phyloP scores from a whole-genome alignment of 495 filamentous ascomycete genomes.

The Astrothelium subdiscretum region DNA sequence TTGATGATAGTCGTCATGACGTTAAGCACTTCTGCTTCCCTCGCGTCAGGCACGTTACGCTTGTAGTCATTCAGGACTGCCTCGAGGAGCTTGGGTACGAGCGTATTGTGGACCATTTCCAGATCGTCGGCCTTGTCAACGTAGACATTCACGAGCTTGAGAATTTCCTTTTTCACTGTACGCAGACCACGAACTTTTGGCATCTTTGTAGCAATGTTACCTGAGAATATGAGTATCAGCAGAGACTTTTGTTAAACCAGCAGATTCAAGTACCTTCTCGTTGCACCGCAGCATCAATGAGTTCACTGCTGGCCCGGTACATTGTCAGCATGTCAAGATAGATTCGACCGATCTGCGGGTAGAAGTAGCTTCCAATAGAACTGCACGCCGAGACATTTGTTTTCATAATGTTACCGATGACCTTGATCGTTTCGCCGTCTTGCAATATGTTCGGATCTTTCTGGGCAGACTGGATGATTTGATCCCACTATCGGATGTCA shows the following conservation, averaged over 20 bases:
- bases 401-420: conserved; percentile 99
- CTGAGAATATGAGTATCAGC: conserved; percentile 32
- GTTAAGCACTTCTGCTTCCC: conserved; percentile 92
- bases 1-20: conserved; percentile 96
- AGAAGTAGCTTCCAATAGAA: conserved; percentile 94
- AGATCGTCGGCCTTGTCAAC: conserved; percentile 95
- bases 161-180: conserved; percentile 98
- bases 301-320: conserved; percentile 89
- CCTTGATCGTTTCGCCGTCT: conserved; percentile 87
- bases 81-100: conserved; percentile 94
- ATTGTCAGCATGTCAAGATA: conserved; percentile 98
- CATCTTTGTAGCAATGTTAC: conserved; percentile 91
- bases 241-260: neutral
- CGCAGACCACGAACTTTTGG: conserved; percentile 87
- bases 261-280: conserved; percentile 51
- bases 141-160: conserved; percentile 95
- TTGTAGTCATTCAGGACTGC: conserved; percentile 93
- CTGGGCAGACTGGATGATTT: conserved; percentile 77
- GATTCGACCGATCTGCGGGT: conserved; percentile 95
- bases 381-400: conserved; percentile 96
- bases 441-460: conserved; percentile 72
- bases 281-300: conserved; percentile 85
- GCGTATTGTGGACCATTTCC: conserved; percentile 80
- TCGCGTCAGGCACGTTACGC: conserved; percentile 88
- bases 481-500: conserved; percentile 55